These are phyloP conservation scores for Plasmodium coatneyi DNA, from an alignment of 169 alveolate genomes.

Conservation along the genomic window DNA sequence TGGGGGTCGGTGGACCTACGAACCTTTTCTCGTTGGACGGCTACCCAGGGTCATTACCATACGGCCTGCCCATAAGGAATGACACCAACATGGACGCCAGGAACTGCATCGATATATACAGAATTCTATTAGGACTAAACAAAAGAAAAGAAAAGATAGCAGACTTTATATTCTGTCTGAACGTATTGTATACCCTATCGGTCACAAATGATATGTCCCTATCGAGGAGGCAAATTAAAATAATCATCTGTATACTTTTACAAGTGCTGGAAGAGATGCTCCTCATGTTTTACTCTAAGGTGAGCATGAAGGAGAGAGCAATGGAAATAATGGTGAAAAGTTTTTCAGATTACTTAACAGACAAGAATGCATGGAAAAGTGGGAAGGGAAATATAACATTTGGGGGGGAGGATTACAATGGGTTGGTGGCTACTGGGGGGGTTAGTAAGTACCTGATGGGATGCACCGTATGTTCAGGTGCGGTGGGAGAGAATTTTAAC, in stretches of 20 bases:
- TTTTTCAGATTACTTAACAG: slow-evolving; percentile 1
- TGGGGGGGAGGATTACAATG: not conserved
- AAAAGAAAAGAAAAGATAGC: slow-evolving; percentile 58
- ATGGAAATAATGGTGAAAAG: slow-evolving; percentile 30
- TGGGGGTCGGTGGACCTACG: not conserved
- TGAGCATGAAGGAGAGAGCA: slow-evolving; percentile 39
- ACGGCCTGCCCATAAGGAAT: not conserved
- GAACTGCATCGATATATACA: slow-evolving; percentile 58
- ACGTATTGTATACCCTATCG: slow-evolving; percentile 43
- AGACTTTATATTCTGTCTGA: slow-evolving; percentile 63
- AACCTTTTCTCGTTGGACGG: not conserved
- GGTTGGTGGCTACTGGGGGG: not conserved
- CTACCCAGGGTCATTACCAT: not conserved
- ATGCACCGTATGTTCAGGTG: not conserved
- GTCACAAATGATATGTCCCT: slow-evolving; percentile 6
- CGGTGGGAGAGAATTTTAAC: not conserved
- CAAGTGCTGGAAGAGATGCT: slow-evolving; percentile 49
- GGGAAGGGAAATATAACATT: not conserved
- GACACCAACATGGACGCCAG: not conserved
- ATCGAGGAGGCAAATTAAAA: slow-evolving; percentile 26
- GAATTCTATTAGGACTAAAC: slow-evolving; percentile 36
- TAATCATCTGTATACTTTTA: slow-evolving; percentile 37
- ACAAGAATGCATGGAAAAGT: not conserved
- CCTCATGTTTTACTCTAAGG: not conserved
- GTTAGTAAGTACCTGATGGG: not conserved